phyloP scores from a whole-genome alignment of 1,284 basidiomycete species.

The Ganoderma boninense region DNA sequence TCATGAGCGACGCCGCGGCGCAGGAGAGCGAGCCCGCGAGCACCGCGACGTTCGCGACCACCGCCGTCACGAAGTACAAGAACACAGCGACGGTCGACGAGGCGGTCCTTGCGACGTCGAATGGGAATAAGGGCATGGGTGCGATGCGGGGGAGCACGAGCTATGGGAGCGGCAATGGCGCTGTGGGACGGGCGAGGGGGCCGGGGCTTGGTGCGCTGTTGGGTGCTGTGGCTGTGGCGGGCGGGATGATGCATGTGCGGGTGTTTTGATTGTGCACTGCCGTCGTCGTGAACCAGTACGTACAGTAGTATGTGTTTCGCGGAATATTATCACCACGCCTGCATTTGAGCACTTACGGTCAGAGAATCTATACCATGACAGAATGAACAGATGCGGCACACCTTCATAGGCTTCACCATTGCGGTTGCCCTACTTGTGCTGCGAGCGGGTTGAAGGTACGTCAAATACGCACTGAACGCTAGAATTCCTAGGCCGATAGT shows the following conservation, averaged over 20 bases:
- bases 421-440: too few relatives aligned
- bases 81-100: conserved; percentile 51
- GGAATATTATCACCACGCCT: too few relatives aligned
- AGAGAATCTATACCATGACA: too few relatives aligned
- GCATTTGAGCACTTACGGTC: too few relatives aligned
- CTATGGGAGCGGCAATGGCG: conserved; percentile 44
- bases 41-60: conserved; percentile 65
- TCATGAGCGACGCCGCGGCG: conserved; percentile 60
- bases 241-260: neutral
- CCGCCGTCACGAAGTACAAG: conserved; percentile 51
- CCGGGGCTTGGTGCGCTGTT: neutral
- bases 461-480: too few relatives aligned
- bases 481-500: too few relatives aligned
- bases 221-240: neutral
- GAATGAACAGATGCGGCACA: too few relatives aligned
- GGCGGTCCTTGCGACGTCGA: conserved; percentile 53
- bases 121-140: conserved; percentile 55
- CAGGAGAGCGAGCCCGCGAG: conserved; percentile 46
- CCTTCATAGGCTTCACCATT: too few relatives aligned
- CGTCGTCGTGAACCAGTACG: neutral
- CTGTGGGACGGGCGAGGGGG: conserved; percentile 2
- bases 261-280: neutral
- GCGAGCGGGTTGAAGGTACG: too few relatives aligned
- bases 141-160: conserved; percentile 54
- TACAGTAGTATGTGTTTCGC: too few relatives aligned